Evolutionary conservation across 1,139 yeast species (phyloP), one percentile per base, ranked within the genome.

Genomic region (Citeromyces hawaiiensis): DNA sequence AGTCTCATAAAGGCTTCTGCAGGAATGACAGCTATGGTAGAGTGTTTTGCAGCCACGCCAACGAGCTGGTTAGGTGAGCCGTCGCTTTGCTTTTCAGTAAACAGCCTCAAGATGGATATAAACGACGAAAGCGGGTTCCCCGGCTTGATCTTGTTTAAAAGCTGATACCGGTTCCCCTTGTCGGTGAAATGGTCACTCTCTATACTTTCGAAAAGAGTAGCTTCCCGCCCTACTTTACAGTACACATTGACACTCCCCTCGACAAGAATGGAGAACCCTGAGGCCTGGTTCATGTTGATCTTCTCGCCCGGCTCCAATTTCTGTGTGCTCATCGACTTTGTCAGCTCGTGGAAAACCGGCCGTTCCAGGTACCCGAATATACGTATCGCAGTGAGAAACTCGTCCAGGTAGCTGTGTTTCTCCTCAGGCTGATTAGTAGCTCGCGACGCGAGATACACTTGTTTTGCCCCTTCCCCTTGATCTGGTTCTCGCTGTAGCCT

Each of bases 1-100:
- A 91, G 70, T 42, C 83, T 65, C 41, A 74, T 70, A 50, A 91
- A 91, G 0, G 97, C 86, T 43, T 75, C 76, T 2, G 79, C 75
- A 0, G 98, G 98, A 13, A 91, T 87, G 34, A 91, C 82, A 0
- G 97, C 96, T 42, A 91, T 79, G 0, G 97, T 88, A 21, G 94
- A 82, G 37, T 80, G 73, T 7, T 61, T 63, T 40, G 70, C 66
- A 0, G 88, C 83, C 19, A 75, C 63, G 2, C 83, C 85, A 6
- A 79, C 64, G 31, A 79, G 61, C 3, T 68, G 67, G 15, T 29
- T 14, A 0, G 77, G 74, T 17, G 47, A 42, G 16, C 27, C 15
- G 13, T 27, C 33, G 9, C 15, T 10, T 13, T 45, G 37, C 15
- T 55, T 63, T 32, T 66, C 69, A 0, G 83, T 74, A 48, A 81